Evolutionary conservation across 345 rosid genomes (phyloP).

Genomic region (Melaleuca quinquenervia): DNA sequence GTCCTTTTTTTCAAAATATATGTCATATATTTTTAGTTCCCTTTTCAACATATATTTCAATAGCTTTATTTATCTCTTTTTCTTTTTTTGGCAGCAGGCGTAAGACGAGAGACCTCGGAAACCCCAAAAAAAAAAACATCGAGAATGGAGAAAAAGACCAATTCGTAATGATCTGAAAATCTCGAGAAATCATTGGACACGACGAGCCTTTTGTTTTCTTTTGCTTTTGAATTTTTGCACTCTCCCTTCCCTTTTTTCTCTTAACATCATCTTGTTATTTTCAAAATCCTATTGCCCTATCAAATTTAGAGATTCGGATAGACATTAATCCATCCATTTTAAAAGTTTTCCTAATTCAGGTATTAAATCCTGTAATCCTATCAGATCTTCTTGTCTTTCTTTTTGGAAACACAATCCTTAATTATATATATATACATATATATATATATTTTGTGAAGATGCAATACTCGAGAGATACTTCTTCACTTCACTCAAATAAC

Average conservation of each 20-base stretch:
- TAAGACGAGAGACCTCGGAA: neutral
- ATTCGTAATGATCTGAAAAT: neutral
- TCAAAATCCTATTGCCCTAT: neutral
- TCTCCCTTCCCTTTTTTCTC: neutral
- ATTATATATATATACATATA: too few relatives aligned
- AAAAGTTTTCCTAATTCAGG: neutral
- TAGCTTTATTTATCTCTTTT: neutral
- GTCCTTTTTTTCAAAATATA: neutral
- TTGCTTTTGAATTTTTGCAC: neutral
- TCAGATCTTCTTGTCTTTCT: too few relatives aligned
- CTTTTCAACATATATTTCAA: neutral
- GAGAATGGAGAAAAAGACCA: neutral
- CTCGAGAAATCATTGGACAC: neutral
- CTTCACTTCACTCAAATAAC: neutral
- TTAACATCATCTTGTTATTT: neutral
- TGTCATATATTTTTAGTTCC: neutral
- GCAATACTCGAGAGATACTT: neutral
- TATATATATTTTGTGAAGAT: neutral
- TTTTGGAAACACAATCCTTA: neutral
- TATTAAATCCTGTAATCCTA: too few relatives aligned
- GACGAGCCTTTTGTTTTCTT: neutral
- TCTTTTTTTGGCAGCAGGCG: neutral
- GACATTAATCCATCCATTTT: neutral
- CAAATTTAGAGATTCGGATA: neutral
- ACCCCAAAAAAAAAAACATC: neutral